Evolutionary conservation across 2,329 filamentous ascomycete genomes (phyloP).

Genomic region (Fusarium clavum): DNA sequence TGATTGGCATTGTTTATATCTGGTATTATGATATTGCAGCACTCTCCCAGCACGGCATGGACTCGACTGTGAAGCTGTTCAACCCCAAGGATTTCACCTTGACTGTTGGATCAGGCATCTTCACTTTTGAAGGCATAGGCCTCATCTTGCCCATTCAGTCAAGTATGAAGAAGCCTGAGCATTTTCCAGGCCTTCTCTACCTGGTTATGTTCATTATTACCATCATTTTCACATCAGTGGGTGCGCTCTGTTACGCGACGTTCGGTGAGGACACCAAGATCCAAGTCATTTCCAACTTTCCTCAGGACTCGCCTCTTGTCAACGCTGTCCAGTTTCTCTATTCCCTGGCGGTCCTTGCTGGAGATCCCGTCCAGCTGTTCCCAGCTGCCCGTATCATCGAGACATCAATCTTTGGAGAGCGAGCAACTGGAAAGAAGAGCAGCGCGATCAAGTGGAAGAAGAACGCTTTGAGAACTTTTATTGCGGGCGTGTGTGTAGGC

Average conservation of each 20-base stretch:
- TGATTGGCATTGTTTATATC: conserved; percentile 77
- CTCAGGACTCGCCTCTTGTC: conserved; percentile 76
- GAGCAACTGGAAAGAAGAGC: conserved; percentile 73
- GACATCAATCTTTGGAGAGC: conserved; percentile 72
- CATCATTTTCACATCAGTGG: conserved; percentile 77
- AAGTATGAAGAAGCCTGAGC: conserved; percentile 76
- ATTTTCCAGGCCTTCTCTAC: conserved; percentile 74
- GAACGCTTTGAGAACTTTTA: conserved; percentile 70
- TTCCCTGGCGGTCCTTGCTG: conserved; percentile 77
- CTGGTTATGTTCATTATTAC: conserved; percentile 80
- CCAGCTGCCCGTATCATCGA: conserved; percentile 79
- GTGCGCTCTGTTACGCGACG: conserved; percentile 78
- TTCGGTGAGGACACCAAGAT: conserved; percentile 77
- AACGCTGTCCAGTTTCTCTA: conserved; percentile 82
- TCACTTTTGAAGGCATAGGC: conserved; percentile 83
- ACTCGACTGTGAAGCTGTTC: conserved; percentile 73
- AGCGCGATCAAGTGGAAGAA: conserved; percentile 79
- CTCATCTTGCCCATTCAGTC: conserved; percentile 82
- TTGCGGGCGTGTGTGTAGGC: conserved; percentile 69
- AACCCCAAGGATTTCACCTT: conserved; percentile 76
- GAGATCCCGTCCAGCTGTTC: conserved; percentile 80
- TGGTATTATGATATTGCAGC: conserved; percentile 75
- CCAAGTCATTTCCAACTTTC: conserved; percentile 81
- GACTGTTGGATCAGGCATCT: conserved; percentile 79
- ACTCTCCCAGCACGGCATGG: conserved; percentile 67